Evolutionary conservation across 495 filamentous ascomycete species (phyloP).

Genomic region (Neurospora intermedia): DNA sequence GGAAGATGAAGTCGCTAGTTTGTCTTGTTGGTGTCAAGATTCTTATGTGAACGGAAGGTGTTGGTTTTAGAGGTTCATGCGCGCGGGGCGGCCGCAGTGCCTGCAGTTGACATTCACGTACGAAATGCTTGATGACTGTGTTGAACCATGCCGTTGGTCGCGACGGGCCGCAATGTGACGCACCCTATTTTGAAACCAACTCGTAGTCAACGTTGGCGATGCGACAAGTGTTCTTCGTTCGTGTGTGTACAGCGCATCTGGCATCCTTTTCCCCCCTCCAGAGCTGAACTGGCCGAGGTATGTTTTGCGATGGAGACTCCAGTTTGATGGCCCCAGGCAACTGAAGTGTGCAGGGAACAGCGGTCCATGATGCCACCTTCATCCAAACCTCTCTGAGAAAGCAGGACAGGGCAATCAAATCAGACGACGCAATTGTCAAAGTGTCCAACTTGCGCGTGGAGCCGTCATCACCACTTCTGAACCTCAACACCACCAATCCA

Average conservation of each 20-base stretch:
- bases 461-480: not conserved
- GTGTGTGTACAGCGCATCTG: not conserved
- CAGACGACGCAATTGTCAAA: not conserved
- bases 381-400: not conserved
- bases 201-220: not conserved
- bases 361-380: not conserved
- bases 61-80: not conserved
- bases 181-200: not conserved
- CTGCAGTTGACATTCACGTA: not conserved
- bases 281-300: not conserved
- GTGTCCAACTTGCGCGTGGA: not conserved
- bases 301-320: not conserved
- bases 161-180: not conserved
- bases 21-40: too few relatives aligned
- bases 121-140: not conserved
- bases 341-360: not conserved
- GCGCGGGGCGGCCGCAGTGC: not conserved
- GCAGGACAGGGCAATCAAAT: not conserved
- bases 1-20: conserved; percentile 39
- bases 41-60: not conserved
- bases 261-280: not conserved
- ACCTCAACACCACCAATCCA: not conserved
- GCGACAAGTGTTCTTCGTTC: not conserved
- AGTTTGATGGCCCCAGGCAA: not conserved
- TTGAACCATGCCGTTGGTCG: not conserved